Percentiles rank a stretch among this genome's conserved stretches.
Conservation (phyloP, 192 early-diverging fungal species). For the Dispira simplex region DNA sequence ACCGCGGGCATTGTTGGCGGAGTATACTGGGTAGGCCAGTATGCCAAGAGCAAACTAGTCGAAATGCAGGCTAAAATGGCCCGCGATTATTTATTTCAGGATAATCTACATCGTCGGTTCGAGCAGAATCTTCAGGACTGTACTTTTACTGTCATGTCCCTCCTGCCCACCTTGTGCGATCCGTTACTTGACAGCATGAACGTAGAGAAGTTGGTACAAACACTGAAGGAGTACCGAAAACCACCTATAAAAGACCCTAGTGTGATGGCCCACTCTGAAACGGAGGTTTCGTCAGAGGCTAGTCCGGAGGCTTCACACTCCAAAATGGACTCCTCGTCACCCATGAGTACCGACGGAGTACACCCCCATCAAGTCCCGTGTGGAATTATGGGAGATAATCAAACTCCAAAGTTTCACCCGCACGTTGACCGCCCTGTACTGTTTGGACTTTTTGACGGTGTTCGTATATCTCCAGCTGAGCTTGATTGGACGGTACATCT, state of each 20-base stretch:
- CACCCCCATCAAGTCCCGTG: conserved; percentile 32
- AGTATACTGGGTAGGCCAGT: conserved; percentile 53
- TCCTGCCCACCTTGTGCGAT: conserved; percentile 67
- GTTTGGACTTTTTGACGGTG: conserved; percentile 68
- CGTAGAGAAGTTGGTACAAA: conserved; percentile 37
- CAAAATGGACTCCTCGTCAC: not conserved
- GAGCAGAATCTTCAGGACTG: conserved; percentile 93
- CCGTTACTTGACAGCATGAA: conserved; percentile 61
- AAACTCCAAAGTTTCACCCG: conserved; percentile 87
- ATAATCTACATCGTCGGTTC: conserved; percentile 78
- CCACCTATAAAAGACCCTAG: not conserved
- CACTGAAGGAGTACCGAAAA: conserved; percentile 16
- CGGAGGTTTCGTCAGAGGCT: not conserved
- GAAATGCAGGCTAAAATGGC: conserved; percentile 55
- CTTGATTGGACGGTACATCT: conserved; percentile 80
- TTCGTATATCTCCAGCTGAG: conserved; percentile 81
- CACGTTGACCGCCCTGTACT: conserved; percentile 71
- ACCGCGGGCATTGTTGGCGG: conserved; percentile 55
- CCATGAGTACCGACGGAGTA: not conserved
- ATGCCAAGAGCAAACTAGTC: conserved; percentile 47
- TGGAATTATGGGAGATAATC: conserved; percentile 77
- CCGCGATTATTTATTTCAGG: conserved; percentile 47
- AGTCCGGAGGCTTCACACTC: not conserved
- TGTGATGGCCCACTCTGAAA: too few relatives aligned
- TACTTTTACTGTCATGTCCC: conserved; percentile 63